Evolutionary conservation across 2,329 filamentous ascomycete species (phyloP).

Genomic region (Aspergillus costaricaensis): DNA sequence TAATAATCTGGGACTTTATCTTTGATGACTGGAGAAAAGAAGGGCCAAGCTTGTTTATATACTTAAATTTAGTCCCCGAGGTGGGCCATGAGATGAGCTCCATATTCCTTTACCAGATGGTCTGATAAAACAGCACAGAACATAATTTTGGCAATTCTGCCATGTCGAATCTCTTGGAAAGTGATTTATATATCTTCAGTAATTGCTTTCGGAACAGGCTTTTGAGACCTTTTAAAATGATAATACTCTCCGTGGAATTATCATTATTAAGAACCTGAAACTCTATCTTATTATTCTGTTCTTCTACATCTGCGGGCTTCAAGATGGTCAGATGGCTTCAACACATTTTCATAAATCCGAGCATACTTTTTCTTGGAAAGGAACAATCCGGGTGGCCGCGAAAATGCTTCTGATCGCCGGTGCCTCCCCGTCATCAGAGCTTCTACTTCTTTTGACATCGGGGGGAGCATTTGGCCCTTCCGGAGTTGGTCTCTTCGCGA

Average conservation of each 20-base stretch:
- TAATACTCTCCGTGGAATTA: conserved; percentile 79
- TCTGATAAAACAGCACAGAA: conserved; percentile 98
- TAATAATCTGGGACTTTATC: conserved; percentile 98
- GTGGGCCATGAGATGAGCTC: conserved; percentile 96
- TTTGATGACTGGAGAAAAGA: conserved; percentile 86
- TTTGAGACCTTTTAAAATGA: conserved; percentile 92
- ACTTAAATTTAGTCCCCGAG: conserved; percentile 97
- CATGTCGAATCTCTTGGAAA: conserved; percentile 85
- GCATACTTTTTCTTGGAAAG: too few relatives aligned
- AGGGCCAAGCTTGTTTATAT: conserved; percentile 90
- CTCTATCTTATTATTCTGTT: conserved; percentile 90
- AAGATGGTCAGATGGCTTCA: too few relatives aligned
- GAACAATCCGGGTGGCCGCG: too few relatives aligned
- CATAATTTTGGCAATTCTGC: conserved; percentile 95
- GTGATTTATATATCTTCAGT: conserved; percentile 99
- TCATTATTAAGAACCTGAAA: conserved; percentile 99
- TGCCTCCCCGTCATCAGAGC: too few relatives aligned
- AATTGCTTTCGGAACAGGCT: conserved; percentile 98
- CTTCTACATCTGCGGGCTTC: conserved; percentile 85
- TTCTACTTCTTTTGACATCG: too few relatives aligned
- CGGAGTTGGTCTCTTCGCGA: too few relatives aligned
- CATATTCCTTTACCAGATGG: conserved; percentile 98
- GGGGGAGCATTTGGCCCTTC: too few relatives aligned
- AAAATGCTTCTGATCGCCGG: too few relatives aligned
- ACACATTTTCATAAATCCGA: too few relatives aligned